Base-by-base conservation (phyloP, 306 rosid genomes). In the Arachis stenosperma region DNA sequence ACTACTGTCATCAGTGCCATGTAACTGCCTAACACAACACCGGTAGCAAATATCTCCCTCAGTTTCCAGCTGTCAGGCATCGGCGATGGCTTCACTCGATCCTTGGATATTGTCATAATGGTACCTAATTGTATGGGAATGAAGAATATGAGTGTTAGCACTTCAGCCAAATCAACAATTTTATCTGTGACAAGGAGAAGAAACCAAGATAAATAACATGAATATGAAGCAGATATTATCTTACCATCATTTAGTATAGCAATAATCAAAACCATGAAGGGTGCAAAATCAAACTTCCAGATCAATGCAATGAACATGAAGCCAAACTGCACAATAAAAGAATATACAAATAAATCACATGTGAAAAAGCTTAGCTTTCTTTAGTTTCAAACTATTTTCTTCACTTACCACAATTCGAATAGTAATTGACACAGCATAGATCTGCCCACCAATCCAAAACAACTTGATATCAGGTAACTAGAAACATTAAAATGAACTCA, bases 41-140 rank as follows among this genome's bases (percentile, higher is more conserved):
- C 98, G 43, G 98, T 94, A 8, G 97, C 96, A 74, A 93, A 91
- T 75, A 93, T 93, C 83, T 93, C 98, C 81, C 37, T 83, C 79
- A 93, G 81, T 58, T 93, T 93, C 98, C 97, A 93, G 84, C 94
- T 89, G 68, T 93, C 98, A 11, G 98, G 97, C 47, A 3, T 59
- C 37, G 98, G 98, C 57, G 98, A 93, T 78, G 98, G 94, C 79
- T 93, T 93, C 74, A 93, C 98, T 70, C 98, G 74, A 73, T 93
- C 98, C 83, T 91, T 91, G 17, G 98, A 89, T 73, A 93, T 89
- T 55, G 97, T 88, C 98, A 93, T 93, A 64, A 93, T 93, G 51
- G 98, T 91, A 47, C 98, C 98, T 94, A 57, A 61, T 53, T 5
- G 57, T n/a, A 69, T 10, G 59, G 57, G 56, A 37, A 74, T 37